A percentile compares a stretch with the other conserved stretches of the same genome.
Conservation (phyloP, 2,329 filamentous ascomycete species). For the Gaeumannomyces sp. region DNA sequence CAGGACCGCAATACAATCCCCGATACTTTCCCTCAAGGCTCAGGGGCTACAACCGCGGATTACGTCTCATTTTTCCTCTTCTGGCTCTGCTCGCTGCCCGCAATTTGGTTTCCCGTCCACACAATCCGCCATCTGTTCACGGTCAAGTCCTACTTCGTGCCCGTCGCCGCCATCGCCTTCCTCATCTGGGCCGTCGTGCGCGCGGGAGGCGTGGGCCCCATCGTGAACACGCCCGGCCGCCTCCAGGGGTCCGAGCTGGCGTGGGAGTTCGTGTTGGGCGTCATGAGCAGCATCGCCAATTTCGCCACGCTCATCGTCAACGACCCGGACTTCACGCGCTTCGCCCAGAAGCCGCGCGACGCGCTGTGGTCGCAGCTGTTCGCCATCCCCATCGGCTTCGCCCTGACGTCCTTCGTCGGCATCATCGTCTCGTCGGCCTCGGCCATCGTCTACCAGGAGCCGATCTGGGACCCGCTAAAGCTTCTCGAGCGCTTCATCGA, state of each 20-base stretch:
- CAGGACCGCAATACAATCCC: constrained; percentile 49
- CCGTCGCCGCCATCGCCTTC: constrained; percentile 75
- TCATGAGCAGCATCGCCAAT: constrained; percentile 87
- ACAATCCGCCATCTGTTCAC: constrained; percentile 87
- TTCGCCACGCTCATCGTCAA: constrained; percentile 83
- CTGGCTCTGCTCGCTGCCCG: constrained; percentile 73
- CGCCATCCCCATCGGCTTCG: constrained; percentile 66
- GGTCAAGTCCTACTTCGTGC: constrained; percentile 80
- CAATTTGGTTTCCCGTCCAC: constrained; percentile 85
- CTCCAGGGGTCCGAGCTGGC: constrained; percentile 62
- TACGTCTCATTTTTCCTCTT: constrained; percentile 84
- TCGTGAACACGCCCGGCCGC: constrained; percentile 62
- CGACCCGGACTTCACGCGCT: constrained; percentile 79
- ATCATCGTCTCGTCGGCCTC: constrained; percentile 73
- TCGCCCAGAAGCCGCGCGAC: constrained; percentile 68
- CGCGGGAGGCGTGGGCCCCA: constrained; percentile 77
- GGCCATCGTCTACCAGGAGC: constrained; percentile 56
- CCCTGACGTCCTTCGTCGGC: constrained; percentile 76
- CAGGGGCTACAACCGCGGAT: constrained; percentile 67
- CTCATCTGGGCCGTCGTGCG: constrained; percentile 81
- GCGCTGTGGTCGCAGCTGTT: constrained; percentile 76
- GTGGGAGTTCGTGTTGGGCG: constrained; percentile 77
- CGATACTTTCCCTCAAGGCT: constrained; percentile 58
- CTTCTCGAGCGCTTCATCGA: constrained; percentile 62
- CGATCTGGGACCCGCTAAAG: constrained; percentile 68